Evolutionary conservation across 805 yeast genomes (phyloP), one percentile per base, ranked within the genome.

Genomic region (Starmerella cellae): DNA sequence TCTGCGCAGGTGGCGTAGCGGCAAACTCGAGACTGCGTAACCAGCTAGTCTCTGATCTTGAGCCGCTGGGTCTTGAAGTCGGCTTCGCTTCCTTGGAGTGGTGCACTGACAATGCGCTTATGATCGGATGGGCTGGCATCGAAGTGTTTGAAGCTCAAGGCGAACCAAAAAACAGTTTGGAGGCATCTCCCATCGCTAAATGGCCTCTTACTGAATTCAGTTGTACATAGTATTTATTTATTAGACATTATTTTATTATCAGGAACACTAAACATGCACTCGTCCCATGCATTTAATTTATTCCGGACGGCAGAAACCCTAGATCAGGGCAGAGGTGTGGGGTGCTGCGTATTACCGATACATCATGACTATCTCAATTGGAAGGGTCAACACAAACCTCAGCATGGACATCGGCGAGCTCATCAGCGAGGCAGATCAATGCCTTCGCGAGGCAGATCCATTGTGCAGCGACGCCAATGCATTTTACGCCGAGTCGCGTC

Each of bases 121-220:
- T 91, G 98, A 91, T 91, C 40, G 98, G 95, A 1, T 83, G 93
- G 77, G 94, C 97, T 0, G 98, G 96, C 0, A 82, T 88, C 8
- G 95, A 88, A 58, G 61, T 87, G 17, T 79, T 64, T 56, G 95
- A 85, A 56, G 69, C 71, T 17, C 13, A 9, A 1, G 35, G 39
- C 5, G 37, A 21, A 5, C 22, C 22, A 23, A 18, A 22, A 3
- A 5, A 3, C 20, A 24, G 41, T 18, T 53, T 81, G 33, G 68
- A 62, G 10, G 71, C 75, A 2, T 54, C 69, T n/a, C 93, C 94
- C 1, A 64, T 74, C 1, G 65, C 84, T 37, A 82, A 76, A 60
- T 88, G 98, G 98, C 87, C 94, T 1, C 55, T 85, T 45, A 60
- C 68, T 37, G 71, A 75, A 54, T 77, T 33, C 18, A 31, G 21